Evolutionary conservation across 2,329 filamentous ascomycete genomes (phyloP), one percentile per base, ranked within the genome.

Genomic region (Dothideomycetidae sp.): DNA sequence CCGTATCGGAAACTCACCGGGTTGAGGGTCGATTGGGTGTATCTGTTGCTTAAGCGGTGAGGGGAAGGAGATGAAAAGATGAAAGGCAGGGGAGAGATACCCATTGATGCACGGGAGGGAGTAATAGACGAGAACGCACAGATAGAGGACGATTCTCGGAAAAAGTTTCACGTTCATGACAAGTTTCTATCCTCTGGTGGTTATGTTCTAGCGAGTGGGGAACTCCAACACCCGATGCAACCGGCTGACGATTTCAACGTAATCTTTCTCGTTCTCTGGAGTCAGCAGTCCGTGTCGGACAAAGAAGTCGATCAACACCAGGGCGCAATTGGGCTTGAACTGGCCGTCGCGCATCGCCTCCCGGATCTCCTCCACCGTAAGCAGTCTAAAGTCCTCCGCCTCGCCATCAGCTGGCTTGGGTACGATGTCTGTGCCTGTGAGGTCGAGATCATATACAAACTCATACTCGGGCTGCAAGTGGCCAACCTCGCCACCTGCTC

Each of bases 1-100:
- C 90, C 90, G 2, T 90, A 93, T 60, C 92, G 90, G 69, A 94
- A 93, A 67, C 73, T 98, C 45, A 92, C 81, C 21, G 81, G 85
- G 17, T 63, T 98, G 53, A 75, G 85, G 51, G 88, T 94, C 52
- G 90, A 98, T 58, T 79, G 93, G 55, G 76, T 92, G 46, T 98
- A 98, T 57, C 71, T 98, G 43, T 70, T 96, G 43, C 67, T 93
- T 50, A 98, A 94, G 75, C 93, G 92, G 75, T 88, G 48, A 46
- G 23, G 26, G 10, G n/a, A 5, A 12, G 32, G 16, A 5, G 3
- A 4, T 33, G 17, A 5, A 23, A 35, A 23, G 18, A 35, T 18
- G 15, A 33, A 10, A 18, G 3, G n/a, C n/a, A n/a, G n/a, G n/a
- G n/a, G n/a, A n/a, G n/a, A n/a, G n/a, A n/a, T n/a, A n/a, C n/a